Evolutionary conservation across 2,329 filamentous ascomycete genomes (phyloP).

Genomic region (Rutstroemia sp.): DNA sequence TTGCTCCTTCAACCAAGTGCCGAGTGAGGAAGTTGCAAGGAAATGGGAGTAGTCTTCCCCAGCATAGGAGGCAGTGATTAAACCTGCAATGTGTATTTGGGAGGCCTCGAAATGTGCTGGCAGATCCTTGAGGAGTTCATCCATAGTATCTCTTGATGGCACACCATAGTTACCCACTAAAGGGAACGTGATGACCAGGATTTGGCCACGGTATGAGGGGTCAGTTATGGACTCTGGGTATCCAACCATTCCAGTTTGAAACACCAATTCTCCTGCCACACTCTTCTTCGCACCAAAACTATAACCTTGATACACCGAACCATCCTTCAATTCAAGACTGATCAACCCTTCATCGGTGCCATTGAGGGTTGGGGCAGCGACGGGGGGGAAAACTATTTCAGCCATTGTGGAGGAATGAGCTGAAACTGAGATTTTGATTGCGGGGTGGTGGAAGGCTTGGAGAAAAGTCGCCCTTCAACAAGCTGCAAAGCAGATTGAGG

Average conservation of each 20-base stretch:
- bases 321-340: slow-evolving; percentile 89
- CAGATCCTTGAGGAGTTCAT: slow-evolving; percentile 76
- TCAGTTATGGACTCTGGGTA: slow-evolving; percentile 92
- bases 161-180: slow-evolving; percentile 97
- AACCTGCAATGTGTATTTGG: slow-evolving; percentile 87
- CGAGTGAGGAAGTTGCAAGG: slow-evolving; percentile 82
- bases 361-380: slow-evolving; percentile 19
- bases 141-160: slow-evolving; percentile 75
- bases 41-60: slow-evolving; percentile 95
- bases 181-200: slow-evolving; percentile 93
- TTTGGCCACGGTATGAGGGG: slow-evolving; percentile 84
- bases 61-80: slow-evolving; percentile 85
- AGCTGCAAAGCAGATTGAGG: slow-evolving; percentile 15
- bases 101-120: slow-evolving; percentile 90
- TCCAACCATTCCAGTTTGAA: slow-evolving; percentile 98
- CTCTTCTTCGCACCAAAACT: slow-evolving; percentile 96
- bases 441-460: neutral
- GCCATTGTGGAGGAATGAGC: slow-evolving; percentile 8
- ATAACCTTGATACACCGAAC: slow-evolving; percentile 83
- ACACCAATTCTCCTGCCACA: slow-evolving; percentile 93
- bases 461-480: slow-evolving; percentile 11
- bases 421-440: neutral
- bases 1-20: slow-evolving; percentile 94
- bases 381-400: slow-evolving; percentile 17
- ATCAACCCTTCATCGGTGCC: slow-evolving; percentile 52